A percentile compares a stretch with the other conserved stretches of the same genome.
Evolutionary conservation across 768 basidiomycete species (phyloP).

Genomic region (Collybia nuda): DNA sequence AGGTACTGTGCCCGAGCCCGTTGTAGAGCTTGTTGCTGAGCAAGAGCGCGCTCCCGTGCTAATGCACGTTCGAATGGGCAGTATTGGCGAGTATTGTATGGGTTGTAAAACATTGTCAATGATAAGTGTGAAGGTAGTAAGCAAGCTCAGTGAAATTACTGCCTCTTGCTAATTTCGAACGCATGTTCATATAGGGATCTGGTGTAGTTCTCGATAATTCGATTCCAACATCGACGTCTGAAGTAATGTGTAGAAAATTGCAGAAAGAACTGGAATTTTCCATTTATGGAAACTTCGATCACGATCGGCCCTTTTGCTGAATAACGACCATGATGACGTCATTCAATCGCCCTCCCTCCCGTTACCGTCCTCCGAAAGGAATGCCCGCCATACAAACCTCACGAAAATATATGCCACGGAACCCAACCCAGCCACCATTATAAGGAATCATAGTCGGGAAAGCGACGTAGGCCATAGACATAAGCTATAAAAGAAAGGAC

Average conservation of each 20-base stretch:
- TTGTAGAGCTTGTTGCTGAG: slow-evolving; percentile 29
- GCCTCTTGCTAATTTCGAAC: not conserved
- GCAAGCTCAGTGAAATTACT: not conserved
- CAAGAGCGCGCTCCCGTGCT: slow-evolving; percentile 16
- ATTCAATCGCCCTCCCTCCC: no score
- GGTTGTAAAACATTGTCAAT: slow-evolving; percentile 14
- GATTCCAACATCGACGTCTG: not conserved
- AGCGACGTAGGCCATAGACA: no score
- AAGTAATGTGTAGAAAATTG: not conserved
- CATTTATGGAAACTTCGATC: no score
- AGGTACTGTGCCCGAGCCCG: slow-evolving; percentile 38
- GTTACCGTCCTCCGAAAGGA: no score
- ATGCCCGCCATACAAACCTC: no score
- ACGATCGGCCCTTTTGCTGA: no score
- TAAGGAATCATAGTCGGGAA: no score
- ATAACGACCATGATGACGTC: no score
- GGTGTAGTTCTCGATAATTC: not conserved
- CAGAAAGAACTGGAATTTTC: not conserved
- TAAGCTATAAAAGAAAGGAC: no score
- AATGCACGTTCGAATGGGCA: slow-evolving; percentile 15
- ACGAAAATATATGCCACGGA: no score
- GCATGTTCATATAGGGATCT: not conserved
- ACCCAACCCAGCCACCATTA: no score
- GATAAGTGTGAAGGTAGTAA: slow-evolving; percentile 11
- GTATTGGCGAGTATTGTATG: slow-evolving; percentile 26